Conservation (phyloP, 176 grass and related monocot species). For the Olyra latifolia region DNA sequence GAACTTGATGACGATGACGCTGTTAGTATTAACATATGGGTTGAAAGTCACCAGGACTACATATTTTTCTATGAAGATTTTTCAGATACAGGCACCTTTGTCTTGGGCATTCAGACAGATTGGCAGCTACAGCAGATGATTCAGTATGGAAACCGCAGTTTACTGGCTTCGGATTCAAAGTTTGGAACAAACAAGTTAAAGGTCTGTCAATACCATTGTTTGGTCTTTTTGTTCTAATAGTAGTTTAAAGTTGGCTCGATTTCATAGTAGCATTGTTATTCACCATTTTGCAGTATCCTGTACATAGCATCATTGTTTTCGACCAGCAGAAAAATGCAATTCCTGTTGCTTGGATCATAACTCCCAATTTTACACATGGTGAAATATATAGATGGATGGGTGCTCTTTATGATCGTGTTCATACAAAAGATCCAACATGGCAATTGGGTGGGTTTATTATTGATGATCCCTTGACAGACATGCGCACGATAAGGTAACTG, state of each 20-base stretch:
- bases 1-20: conserved; percentile 79
- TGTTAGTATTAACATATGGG: conserved; percentile 70
- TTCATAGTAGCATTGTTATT: conserved; percentile 38
- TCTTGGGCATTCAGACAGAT: conserved; percentile 87
- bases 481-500: conserved; percentile 70
- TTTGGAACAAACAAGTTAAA: conserved; percentile 95
- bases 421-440: conserved; percentile 88
- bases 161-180: conserved; percentile 86
- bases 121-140: conserved; percentile 99
- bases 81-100: conserved; percentile 73
- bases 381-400: conserved; percentile 92
- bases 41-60: conserved; percentile 75
- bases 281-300: conserved; percentile 77
- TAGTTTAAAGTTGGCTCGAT: conserved; percentile 29
- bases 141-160: conserved; percentile 71
- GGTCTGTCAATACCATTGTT: conserved; percentile 44
- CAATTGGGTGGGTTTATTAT: conserved; percentile 91
- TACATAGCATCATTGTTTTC: conserved; percentile 93
- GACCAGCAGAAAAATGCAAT: conserved; percentile 80
- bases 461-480: conserved; percentile 80
- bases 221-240: conserved; percentile 15
- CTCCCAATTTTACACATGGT: conserved; percentile 61
- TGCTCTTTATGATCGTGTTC: conserved; percentile 81
- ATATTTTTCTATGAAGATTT: conserved; percentile 91
- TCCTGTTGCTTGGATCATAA: conserved; percentile 86